Conservation (phyloP, 1,139 yeast species). For the Ogataea hybrid region DNA sequence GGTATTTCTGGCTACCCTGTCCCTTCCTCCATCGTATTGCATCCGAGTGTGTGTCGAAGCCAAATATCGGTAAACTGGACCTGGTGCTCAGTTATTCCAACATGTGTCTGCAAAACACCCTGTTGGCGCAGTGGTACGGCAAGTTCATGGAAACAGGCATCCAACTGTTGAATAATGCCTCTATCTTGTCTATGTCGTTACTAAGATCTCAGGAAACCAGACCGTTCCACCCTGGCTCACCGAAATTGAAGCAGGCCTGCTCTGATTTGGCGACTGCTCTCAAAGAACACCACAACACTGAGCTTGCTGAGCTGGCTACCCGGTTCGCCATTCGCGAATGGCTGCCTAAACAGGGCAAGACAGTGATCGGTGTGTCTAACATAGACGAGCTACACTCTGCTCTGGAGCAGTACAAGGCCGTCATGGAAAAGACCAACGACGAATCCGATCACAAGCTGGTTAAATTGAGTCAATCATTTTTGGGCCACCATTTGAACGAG, state of each 20-base stretch:
- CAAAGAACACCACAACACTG: conserved; percentile 42
- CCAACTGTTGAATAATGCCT: conserved; percentile 65
- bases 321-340: conserved; percentile 69
- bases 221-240: conserved; percentile 77
- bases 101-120: conserved; percentile 79
- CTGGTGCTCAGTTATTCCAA: conserved; percentile 77
- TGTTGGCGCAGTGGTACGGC: conserved; percentile 46
- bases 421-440: conserved; percentile 37
- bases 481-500: conserved; percentile 58
- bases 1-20: conserved; percentile 92
- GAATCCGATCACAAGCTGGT: conserved; percentile 44
- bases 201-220: conserved; percentile 67
- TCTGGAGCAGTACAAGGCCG: conserved; percentile 52
- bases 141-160: conserved; percentile 56
- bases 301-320: conserved; percentile 79
- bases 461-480: conserved; percentile 44
- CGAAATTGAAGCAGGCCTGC: conserved; percentile 56
- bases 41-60: conserved; percentile 30
- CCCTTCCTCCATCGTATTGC: conserved; percentile 55
- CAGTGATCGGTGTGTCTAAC: conserved; percentile 74
- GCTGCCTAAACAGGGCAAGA: conserved; percentile 47
- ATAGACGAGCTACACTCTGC: conserved; percentile 64
- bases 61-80: conserved; percentile 56
- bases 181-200: conserved; percentile 86
- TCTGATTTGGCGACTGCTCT: conserved; percentile 49